Base-by-base conservation (phyloP, 2,329 filamentous ascomycete genomes). In the Pseudocercospora crystallina region DNA sequence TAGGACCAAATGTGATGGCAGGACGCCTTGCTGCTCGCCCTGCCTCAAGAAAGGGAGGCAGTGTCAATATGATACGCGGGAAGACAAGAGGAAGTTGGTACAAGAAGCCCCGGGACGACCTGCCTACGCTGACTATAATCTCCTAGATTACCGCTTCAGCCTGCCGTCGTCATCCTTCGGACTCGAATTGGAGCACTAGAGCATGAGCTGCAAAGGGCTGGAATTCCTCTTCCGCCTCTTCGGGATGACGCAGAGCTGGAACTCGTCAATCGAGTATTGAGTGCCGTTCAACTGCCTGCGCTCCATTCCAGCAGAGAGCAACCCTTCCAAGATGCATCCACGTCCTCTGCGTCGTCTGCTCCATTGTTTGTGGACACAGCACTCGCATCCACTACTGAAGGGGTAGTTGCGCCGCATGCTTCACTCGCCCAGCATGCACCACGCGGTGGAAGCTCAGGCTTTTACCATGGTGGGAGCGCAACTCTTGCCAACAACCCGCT, bases 241-340 rank as follows among this genome's bases (percentile, higher is more conserved):
- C 20, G 50, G 5, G 57, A 59, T 32, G 61, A 63, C 32, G 56
- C 49, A 8, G 53, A 65, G 5, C 61, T 65, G 34, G 71, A 74
- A 44, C 66, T 76, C 2, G 72, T 74, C 14, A 69, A 73, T 43
- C n/a, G n/a, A n/a, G n/a, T n/a, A n/a, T n/a, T n/a, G n/a, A n/a
- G n/a, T n/a, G n/a, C n/a, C n/a, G n/a, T n/a, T n/a, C n/a, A n/a
- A n/a, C n/a, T n/a, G n/a, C n/a, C n/a, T n/a, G n/a, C n/a, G n/a
- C n/a, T n/a, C n/a, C n/a, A n/a, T n/a, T n/a, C n/a, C n/a, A n/a
- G n/a, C n/a, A n/a, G 20, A 26, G 20, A 26, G 20, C 4, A 26
- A 7, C 20, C 20, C 7, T 26, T 7, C 3, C 7, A 7, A 26
- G 20, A 26, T 7, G 20, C 20, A 7, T 4, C 7, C 20, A 26